phyloP scores from a whole-genome alignment of 2,329 filamentous ascomycete genomes.

The Venturia asperata region DNA sequence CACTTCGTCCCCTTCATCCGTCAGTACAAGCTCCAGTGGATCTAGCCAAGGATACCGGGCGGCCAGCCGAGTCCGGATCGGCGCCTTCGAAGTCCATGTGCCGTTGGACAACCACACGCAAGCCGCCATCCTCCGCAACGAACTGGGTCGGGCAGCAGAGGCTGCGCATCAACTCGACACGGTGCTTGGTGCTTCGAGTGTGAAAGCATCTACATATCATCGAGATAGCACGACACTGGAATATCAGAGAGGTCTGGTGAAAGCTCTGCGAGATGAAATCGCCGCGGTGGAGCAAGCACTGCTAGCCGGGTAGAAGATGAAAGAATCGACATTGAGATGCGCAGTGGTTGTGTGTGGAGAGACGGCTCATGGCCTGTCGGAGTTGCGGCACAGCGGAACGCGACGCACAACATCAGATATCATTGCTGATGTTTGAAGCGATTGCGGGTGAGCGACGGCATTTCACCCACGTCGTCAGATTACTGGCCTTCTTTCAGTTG shows the following conservation, averaged over 20 bases:
- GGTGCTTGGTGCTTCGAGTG: slow-evolving; percentile 12
- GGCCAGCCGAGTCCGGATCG: slow-evolving; percentile 17
- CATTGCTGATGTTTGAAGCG: slow-evolving; percentile 4
- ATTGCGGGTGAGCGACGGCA: slow-evolving; percentile 1
- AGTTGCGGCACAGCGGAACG: slow-evolving; percentile 12
- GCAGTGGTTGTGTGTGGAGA: neutral
- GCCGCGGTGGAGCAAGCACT: slow-evolving; percentile 15
- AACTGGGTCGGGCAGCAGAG: slow-evolving; percentile 12
- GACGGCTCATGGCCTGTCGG: neutral
- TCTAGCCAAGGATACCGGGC: slow-evolving; percentile 1
- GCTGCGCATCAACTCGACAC: slow-evolving; percentile 14
- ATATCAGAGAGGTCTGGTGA: slow-evolving; percentile 17
- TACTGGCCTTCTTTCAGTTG: neutral
- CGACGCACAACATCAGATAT: neutral
- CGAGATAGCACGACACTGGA: slow-evolving; percentile 16
- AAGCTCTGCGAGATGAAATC: slow-evolving; percentile 15
- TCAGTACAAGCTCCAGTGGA: slow-evolving; percentile 13
- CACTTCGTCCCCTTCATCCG: slow-evolving; percentile 16
- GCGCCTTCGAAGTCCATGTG: slow-evolving; percentile 17
- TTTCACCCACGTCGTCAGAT: neutral
- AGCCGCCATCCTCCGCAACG: slow-evolving; percentile 14
- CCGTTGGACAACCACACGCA: slow-evolving; percentile 18
- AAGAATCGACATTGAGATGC: neutral
- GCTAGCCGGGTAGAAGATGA: neutral
- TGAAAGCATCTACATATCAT: slow-evolving; percentile 7